Evolutionary conservation across 352 stramenopile species (phyloP).

Genomic region (Phytophthora podocarpi): DNA sequence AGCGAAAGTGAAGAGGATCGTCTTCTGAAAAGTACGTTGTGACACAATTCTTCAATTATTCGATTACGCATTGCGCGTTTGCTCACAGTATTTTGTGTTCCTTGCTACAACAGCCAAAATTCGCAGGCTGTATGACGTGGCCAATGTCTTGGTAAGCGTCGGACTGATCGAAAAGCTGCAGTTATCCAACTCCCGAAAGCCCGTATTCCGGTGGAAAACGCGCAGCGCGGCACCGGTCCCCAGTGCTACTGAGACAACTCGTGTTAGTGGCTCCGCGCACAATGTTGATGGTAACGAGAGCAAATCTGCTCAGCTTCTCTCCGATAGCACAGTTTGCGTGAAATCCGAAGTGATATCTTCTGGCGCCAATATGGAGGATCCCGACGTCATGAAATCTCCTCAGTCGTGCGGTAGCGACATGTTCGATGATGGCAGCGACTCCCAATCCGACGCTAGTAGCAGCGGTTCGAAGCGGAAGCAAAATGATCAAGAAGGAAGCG

Average conservation of each 20-base stretch:
- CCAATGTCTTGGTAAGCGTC: constrained; percentile 95
- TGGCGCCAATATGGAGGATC: constrained; percentile 22
- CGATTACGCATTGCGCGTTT: neutral
- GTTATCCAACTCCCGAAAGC: constrained; percentile 81
- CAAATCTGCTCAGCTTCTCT: constrained; percentile 1
- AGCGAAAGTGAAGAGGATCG: constrained; percentile 75
- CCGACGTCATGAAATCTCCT: constrained; percentile 49
- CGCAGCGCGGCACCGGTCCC: constrained; percentile 16
- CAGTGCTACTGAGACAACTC: neutral
- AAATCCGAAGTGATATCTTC: constrained; percentile 14
- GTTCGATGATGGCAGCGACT: constrained; percentile 62
- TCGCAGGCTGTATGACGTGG: constrained; percentile 97
- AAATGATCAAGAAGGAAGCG: constrained; percentile 32
- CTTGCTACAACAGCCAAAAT: constrained; percentile 86
- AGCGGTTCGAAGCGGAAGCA: constrained; percentile 54
- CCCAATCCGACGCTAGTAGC: constrained; percentile 49
- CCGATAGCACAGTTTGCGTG: neutral
- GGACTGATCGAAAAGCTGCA: constrained; percentile 93
- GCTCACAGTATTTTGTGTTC: neutral
- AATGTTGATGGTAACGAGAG: constrained; percentile 1
- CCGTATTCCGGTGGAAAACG: constrained; percentile 82
- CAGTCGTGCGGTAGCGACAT: constrained; percentile 71
- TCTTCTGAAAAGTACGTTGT: constrained; percentile 77
- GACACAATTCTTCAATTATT: neutral
- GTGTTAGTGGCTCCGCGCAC: neutral